Evolutionary conservation across 345 rosid genomes (phyloP), one percentile per base, ranked within the genome.

Genomic region (Citrus australasica): DNA sequence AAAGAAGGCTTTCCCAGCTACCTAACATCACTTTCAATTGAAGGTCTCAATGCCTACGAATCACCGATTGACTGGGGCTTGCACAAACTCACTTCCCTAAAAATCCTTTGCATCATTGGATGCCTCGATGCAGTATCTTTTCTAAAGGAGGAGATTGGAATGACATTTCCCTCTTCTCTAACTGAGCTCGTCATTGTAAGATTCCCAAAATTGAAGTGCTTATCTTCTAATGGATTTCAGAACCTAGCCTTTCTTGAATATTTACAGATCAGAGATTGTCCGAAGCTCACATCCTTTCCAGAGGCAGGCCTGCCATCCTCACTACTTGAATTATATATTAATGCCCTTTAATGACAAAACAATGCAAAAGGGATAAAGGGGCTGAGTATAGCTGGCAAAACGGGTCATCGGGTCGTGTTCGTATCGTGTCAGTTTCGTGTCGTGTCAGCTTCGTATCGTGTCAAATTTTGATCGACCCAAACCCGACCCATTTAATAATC

Each of bases 181-280:
- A 66, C 42, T 1, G 6, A 1, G 24, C 78, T 73, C 6, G 9
- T 27, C 70, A 73, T 77, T 24, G 17, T 40, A 6, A 69, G 73
- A 22, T 77, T 81, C 70, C 83, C 83, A 16, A 73, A 72, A 32
- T 74, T 81, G 19, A 37, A 81, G 71, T 22, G 6, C 77, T 46
- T 64, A 10, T 56, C 77, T 2, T 64, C 67, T 4, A 69, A 59
- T 59, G 83, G 69, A 10, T 76, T 76, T 56, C 69, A 66, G 51
- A 81, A 81, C 58, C 83, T 76, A 11, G 56, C 48, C 7, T 76
- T 65, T 3, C 83, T 81, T 65, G 76, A 81, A 40, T 53, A 17
- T 71, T 73, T 81, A 61, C 25, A 7, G 25, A 21, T 76, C 70
- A 51, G 13, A n/a, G 25, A 58, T 14, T 77, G 66, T 51, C 77